phyloP scores from a whole-genome alignment of 371 early-diverging fungal species.

The Mortierella sp. region DNA sequence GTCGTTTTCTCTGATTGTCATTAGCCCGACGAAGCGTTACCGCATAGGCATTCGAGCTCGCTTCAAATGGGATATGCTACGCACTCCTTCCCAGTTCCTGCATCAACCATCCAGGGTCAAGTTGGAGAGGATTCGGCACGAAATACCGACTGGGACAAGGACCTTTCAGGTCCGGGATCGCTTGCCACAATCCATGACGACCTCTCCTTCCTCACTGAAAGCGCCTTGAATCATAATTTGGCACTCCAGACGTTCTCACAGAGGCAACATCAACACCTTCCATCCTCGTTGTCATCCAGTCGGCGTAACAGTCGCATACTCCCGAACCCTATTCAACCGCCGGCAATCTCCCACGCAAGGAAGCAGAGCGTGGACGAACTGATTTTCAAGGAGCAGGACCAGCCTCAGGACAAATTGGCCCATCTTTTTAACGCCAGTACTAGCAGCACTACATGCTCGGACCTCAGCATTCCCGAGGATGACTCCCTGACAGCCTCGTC shows the following conservation, averaged over 20 bases:
- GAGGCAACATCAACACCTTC: neutral
- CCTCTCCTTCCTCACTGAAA: neutral
- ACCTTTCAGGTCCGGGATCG: neutral
- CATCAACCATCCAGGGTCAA: neutral
- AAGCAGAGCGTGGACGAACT: conserved; percentile 17
- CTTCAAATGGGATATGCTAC: conserved; percentile 4
- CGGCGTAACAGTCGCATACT: conserved; percentile 36
- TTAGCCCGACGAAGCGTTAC: conserved; percentile 14
- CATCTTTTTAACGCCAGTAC: neutral
- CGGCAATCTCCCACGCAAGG: conserved; percentile 13
- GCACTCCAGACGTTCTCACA: neutral
- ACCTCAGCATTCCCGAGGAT: conserved; percentile 15
- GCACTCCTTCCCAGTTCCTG: neutral
- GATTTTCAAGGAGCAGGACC: conserved; percentile 1
- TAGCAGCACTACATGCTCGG: conserved; percentile 15
- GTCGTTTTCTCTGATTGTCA: neutral
- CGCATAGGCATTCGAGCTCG: conserved; percentile 16
- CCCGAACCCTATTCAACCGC: conserved; percentile 43
- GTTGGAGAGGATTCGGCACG: neutral
- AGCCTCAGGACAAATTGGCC: neutral
- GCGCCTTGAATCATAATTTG: neutral
- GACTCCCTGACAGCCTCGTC: conserved; percentile 11
- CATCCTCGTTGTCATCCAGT: neutral
- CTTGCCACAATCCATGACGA: conserved; percentile 6
- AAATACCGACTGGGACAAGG: conserved; percentile 6